Evolutionary conservation across 257 asterid genomes (phyloP), one percentile per base, ranked within the genome.

Genomic region (Solanum pinnatisectum): DNA sequence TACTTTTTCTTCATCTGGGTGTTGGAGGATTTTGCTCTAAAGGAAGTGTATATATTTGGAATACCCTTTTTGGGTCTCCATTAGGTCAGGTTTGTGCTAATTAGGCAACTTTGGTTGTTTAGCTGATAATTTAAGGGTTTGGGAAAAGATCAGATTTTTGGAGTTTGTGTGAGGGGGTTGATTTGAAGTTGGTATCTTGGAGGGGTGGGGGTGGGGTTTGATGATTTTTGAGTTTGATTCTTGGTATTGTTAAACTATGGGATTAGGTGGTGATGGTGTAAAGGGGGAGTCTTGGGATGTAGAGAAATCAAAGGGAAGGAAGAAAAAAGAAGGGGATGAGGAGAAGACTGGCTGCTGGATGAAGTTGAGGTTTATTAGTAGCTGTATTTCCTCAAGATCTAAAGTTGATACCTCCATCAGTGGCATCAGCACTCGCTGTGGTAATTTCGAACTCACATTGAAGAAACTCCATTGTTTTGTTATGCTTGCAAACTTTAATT

Each of bases 371-470:
- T 88, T 91, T 89, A 82, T 95, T 87, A 89, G 93, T 85, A 87
- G 91, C 90, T 95, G 95, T 91, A 88, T 93, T 71, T 71, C 92
- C 83, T 94, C 98, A 89, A 95, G 94, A 92, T 90, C 96, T 91
- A 94, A 95, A 90, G 94, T 93, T 84, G 98, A 95, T 89, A 93
- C 87, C 91, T 92, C 98, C 49, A 72, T 89, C 40, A 93, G 94
- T 89, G 91, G 93, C 90, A 89, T 91, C 92, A 91, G 91, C 77
- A 88, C 93, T 84, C 93, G 83, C 46, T 59, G 83, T 9, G 90
- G 90, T 88, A 83, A 44, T 7, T 36, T 18, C 44, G 10, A 32
- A 71, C 16, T 71, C 37, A 20, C 18, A 32, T 12, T 36, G 59
- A 73, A 25, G 40, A 25, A 35, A 35, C 35, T 68, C 22, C 10